Base-by-base conservation (phyloP, 352 stramenopile species). In the Phytophthora nicotianae region DNA sequence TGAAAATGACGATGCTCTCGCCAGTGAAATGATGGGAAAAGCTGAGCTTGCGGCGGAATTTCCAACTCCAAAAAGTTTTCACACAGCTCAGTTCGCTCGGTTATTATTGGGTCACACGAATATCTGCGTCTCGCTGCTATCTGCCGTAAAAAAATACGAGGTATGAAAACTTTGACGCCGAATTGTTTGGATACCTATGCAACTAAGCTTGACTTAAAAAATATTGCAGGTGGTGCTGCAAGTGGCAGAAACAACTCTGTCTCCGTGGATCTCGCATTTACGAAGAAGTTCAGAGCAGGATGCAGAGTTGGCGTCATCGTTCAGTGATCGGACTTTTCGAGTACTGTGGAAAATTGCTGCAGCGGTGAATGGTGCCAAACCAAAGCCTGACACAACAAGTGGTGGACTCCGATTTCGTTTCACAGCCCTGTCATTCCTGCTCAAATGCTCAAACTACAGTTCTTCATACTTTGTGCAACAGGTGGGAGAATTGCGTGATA, bases 341-440 rank as follows among this genome's bases (percentile, higher is more conserved):
- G 62, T 88, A 21, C 41, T 94, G 14, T 94, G 83, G 83, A 94
- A 90, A 66, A 79, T 72, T 59, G 81, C 83, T 19, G 49, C 68
- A 4, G 51, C 67, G 0, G 20, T 75, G 2, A 81, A 87, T 23
- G 43, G 24, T 19, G 40, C 51, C 8, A 71, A 65, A 26, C 37
- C 41, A 57, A 66, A 65, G 10, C 29, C 50, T 3, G 46, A 64
- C 55, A 16, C 23, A 50, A 9, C 33, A 40, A 70, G 21, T 43
- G 16, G 11, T 23, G 78, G 76, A 21, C 68, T 90, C 10, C 62
- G 32, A 6, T 69, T 82, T 19, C 81, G 85, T 16, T 77, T 71
- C 1, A 47, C 77, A 35, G 83, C 81, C 3, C 57, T 92, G 27
- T 68, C 65, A 20, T 90, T 88, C 45, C 75, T 92, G 74, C 47